Conservation (phyloP, 2,329 filamentous ascomycete species). For the Ceratocystis lukuohia region DNA sequence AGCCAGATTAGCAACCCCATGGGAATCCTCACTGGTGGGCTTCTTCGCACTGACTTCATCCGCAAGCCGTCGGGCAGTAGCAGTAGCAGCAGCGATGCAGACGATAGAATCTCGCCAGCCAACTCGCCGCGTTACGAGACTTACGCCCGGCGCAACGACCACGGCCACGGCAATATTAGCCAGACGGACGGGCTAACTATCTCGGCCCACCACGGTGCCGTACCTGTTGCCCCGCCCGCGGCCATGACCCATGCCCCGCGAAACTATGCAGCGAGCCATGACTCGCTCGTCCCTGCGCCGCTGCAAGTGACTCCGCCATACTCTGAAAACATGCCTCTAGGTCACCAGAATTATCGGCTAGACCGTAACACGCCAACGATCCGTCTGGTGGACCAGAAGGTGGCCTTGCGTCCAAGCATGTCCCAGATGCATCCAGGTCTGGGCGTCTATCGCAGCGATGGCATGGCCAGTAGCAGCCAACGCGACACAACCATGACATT, state of each 20-base stretch:
- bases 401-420: slow-evolving; percentile 23
- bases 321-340: slow-evolving; percentile 27
- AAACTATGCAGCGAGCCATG: slow-evolving; percentile 10
- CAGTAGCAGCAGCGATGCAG: neutral
- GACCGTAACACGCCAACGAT: slow-evolving; percentile 12
- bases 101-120: slow-evolving; percentile 13
- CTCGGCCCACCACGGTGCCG: slow-evolving; percentile 11
- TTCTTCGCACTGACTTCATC: slow-evolving; percentile 41
- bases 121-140: slow-evolving; percentile 16
- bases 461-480: slow-evolving; percentile 14
- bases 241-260: slow-evolving; percentile 7
- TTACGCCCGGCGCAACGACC: neutral
- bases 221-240: slow-evolving; percentile 17
- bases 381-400: slow-evolving; percentile 18
- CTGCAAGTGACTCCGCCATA: slow-evolving; percentile 27
- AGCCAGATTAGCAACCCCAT: slow-evolving; percentile 45
- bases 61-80: slow-evolving; percentile 27
- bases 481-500: slow-evolving; percentile 39
- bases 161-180: slow-evolving; percentile 3
- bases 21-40: slow-evolving; percentile 26
- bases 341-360: slow-evolving; percentile 13
- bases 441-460: slow-evolving; percentile 21
- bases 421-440: slow-evolving; percentile 25
- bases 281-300: slow-evolving; percentile 19
- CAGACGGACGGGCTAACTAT: slow-evolving; percentile 16